Evolutionary conservation across 2,329 filamentous ascomycete species (phyloP).

Genomic region (Colletotrichum graminicola): DNA sequence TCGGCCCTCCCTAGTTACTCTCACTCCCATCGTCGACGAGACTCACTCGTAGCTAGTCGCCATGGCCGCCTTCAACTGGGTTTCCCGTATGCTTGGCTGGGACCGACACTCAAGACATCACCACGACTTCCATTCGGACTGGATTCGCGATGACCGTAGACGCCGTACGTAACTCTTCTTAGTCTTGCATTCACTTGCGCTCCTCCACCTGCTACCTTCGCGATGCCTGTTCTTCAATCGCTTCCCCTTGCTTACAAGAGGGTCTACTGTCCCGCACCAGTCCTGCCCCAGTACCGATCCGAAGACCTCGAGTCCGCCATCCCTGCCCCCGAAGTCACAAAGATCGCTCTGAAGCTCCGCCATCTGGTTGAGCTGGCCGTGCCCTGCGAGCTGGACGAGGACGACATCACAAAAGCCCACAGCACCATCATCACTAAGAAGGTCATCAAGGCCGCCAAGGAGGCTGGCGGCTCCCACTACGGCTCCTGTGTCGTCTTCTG

Average conservation of each 20-base stretch:
- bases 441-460: constrained; percentile 83
- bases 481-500: constrained; percentile 86
- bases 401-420: constrained; percentile 81
- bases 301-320: constrained; percentile 74
- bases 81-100: constrained; percentile 51
- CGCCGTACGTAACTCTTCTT: constrained; percentile 52
- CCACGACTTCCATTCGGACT: constrained; percentile 49
- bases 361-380: constrained; percentile 91
- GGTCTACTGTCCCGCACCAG: constrained; percentile 53
- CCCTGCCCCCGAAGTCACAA: constrained; percentile 84
- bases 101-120: constrained; percentile 50
- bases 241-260: constrained; percentile 29
- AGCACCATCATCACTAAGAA: constrained; percentile 85
- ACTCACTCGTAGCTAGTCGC: not conserved
- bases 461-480: constrained; percentile 83
- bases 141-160: constrained; percentile 59
- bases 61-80: constrained; percentile 50
- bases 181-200: not conserved
- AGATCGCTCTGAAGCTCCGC: constrained; percentile 88
- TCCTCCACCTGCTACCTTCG: too few species aligned
- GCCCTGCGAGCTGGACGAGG: constrained; percentile 88
- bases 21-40: not conserved
- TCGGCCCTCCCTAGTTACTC: not conserved
- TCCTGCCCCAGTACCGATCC: constrained; percentile 74
- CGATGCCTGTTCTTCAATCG: constrained; percentile 2